These are phyloP conservation scores for Podaxis carcinomalis DNA, from an alignment of 768 basidiomycete genomes.

Conservation along the genomic window DNA sequence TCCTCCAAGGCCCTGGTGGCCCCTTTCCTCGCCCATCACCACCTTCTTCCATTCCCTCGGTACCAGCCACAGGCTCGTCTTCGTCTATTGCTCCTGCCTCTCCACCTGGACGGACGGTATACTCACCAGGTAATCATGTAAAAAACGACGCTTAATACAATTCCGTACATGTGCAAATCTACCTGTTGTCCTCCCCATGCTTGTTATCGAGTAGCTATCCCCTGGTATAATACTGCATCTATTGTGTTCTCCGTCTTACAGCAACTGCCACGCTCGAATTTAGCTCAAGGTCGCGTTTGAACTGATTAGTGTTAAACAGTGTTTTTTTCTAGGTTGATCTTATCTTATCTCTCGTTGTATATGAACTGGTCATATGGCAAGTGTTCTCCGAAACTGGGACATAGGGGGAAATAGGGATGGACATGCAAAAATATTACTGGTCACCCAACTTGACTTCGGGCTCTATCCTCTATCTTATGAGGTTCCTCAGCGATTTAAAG, in stretches of 20 bases:
- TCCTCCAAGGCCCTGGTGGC: constrained; percentile 38
- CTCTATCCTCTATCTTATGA: neutral
- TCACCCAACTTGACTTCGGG: neutral
- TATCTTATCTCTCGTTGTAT: neutral
- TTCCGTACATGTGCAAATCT: neutral
- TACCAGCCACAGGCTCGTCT: neutral
- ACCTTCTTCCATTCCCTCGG: neutral
- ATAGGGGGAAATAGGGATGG: neutral
- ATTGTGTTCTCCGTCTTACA: neutral
- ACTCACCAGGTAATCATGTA: constrained; percentile 28
- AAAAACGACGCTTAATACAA: neutral
- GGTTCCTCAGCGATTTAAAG: neutral
- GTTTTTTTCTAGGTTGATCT: neutral
- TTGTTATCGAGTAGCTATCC: neutral
- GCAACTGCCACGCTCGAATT: neutral
- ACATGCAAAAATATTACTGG: neutral
- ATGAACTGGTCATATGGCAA: neutral
- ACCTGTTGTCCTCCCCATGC: neutral
- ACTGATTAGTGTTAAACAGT: neutral
- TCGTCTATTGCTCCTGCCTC: constrained; percentile 21
- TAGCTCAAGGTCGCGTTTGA: neutral
- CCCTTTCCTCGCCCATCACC: constrained; percentile 30
- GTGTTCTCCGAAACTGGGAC: neutral
- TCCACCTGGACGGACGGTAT: constrained; percentile 61
- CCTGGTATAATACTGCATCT: neutral